Evolutionary conservation across 768 basidiomycete species (phyloP), one percentile per base, ranked within the genome.

Genomic region (Psilocybe subaeruginosa): DNA sequence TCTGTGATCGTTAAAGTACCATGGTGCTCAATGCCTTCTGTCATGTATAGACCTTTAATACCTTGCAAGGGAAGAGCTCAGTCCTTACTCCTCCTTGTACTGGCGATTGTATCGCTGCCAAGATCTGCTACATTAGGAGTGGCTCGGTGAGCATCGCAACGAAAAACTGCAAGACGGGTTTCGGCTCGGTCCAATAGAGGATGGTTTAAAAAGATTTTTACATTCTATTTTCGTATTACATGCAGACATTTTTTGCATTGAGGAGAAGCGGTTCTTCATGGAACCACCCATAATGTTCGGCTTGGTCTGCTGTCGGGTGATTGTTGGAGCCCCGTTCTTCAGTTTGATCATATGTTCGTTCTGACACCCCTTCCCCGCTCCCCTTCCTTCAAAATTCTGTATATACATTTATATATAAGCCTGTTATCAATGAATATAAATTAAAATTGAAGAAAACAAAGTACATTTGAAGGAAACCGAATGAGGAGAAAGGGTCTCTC

Each of bases 101-200:
- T 0, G 85, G 82, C 16, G 78, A 81, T 14, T 93, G 91, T 65
- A 69, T 77, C n/a, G 62, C 70, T 1, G 91, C 91, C 23, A 91
- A 83, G 73, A 86, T 92, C 46, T 92, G 89, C 69, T 91, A 91
- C 65, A 88, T 91, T 16, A 82, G 91, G 29, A 91, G 89, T 68
- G 91, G 88, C 23, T 91, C 90, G 43, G 82, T 82, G 1, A 77
- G 80, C 27, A 78, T 92, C 58, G 87, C 83, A 17, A 70, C 68
- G 61, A 73, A 85, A 68, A 90, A 88, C 66, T 92, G 91, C 66
- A 68, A 66, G 6, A 68, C 58, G 16, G 90, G 89, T 2, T 90
- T 87, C 64, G 90, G 88, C 33, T 90, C 89, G 7, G 76, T 77
- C 1, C 76, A 77, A 60, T 72, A 31, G 49, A 51, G 29, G 35